Percentiles rank a stretch among this genome's conserved stretches.
Evolutionary conservation across 805 yeast genomes (phyloP).

Genomic region (Metschnikowia peoriensis): DNA sequence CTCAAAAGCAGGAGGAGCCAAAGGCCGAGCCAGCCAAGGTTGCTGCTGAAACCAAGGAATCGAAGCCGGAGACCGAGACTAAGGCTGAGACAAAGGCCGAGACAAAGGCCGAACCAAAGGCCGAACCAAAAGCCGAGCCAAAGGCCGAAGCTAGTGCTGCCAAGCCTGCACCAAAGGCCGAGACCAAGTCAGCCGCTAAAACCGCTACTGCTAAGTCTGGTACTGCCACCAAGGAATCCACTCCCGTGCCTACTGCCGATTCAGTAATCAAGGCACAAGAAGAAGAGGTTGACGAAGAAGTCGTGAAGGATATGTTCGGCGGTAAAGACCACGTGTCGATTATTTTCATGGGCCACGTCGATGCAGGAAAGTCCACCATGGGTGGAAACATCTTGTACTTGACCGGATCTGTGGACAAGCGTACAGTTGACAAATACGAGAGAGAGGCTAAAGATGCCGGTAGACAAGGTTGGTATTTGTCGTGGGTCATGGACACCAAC

Average conservation of each 20-base stretch:
- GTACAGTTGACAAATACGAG: slow-evolving; percentile 97
- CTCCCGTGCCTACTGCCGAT: slow-evolving; percentile 40
- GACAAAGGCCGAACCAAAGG: slow-evolving; percentile 8
- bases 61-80: slow-evolving; percentile 4
- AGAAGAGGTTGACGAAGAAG: slow-evolving; percentile 79
- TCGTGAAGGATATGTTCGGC: slow-evolving; percentile 90
- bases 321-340: slow-evolving; percentile 97
- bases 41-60: neutral
- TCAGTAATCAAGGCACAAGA: slow-evolving; percentile 66
- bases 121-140: neutral
- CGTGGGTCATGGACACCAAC: slow-evolving; percentile 99
- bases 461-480: slow-evolving; percentile 98
- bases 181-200: slow-evolving; percentile 9
- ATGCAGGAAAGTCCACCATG: slow-evolving; percentile 99
- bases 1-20: slow-evolving; percentile 36
- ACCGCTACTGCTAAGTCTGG: slow-evolving; percentile 11
- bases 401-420: slow-evolving; percentile 97
- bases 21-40: slow-evolving; percentile 33
- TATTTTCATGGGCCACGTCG: slow-evolving; percentile 99
- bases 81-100: slow-evolving; percentile 14
- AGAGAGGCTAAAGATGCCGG: slow-evolving; percentile 99
- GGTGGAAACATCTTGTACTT: slow-evolving; percentile 94
- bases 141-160: slow-evolving; percentile 10
- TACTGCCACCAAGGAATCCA: slow-evolving; percentile 19
- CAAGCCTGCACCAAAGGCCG: slow-evolving; percentile 15